Conservation (phyloP, 768 basidiomycete species). For the Cystobasidium onofrii region DNA sequence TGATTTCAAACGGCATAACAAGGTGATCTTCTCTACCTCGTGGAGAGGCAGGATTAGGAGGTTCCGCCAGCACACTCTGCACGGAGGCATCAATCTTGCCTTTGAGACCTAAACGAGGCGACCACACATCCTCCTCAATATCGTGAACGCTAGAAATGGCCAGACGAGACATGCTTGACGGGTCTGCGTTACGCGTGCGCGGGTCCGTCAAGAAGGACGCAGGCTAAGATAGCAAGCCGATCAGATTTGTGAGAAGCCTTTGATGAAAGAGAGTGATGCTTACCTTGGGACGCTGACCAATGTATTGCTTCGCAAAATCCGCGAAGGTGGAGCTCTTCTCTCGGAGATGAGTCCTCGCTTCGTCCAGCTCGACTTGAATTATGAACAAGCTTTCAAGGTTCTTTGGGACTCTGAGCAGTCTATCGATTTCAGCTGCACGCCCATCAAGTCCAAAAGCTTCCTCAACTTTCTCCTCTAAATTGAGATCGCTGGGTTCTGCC, state of each 20-base stretch:
- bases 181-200: slow-evolving; percentile 51
- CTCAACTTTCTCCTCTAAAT: background rate
- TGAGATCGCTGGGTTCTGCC: slow-evolving; percentile 34
- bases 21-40: slow-evolving; percentile 12
- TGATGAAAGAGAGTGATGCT: background rate
- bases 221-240: slow-evolving; percentile 48
- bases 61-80: slow-evolving; percentile 47
- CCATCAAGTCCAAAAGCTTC: background rate
- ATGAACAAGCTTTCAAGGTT: slow-evolving; percentile 34
- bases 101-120: slow-evolving; percentile 85
- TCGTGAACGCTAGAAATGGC: slow-evolving; percentile 71
- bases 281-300: slow-evolving; percentile 61
- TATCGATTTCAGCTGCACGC: slow-evolving; percentile 45
- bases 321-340: slow-evolving; percentile 45
- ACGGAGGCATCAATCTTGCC: slow-evolving; percentile 92
- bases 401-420: slow-evolving; percentile 36
- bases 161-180: slow-evolving; percentile 52
- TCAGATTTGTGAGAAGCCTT: background rate
- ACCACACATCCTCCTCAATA: slow-evolving; percentile 96
- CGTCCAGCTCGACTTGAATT: slow-evolving; percentile 39
- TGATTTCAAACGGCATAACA: slow-evolving; percentile 79
- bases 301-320: slow-evolving; percentile 53
- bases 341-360: slow-evolving; percentile 44
- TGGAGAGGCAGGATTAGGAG: background rate
- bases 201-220: slow-evolving; percentile 63